Conservation (phyloP, 352 stramenopile species). For the Lagenidium giganteum region DNA sequence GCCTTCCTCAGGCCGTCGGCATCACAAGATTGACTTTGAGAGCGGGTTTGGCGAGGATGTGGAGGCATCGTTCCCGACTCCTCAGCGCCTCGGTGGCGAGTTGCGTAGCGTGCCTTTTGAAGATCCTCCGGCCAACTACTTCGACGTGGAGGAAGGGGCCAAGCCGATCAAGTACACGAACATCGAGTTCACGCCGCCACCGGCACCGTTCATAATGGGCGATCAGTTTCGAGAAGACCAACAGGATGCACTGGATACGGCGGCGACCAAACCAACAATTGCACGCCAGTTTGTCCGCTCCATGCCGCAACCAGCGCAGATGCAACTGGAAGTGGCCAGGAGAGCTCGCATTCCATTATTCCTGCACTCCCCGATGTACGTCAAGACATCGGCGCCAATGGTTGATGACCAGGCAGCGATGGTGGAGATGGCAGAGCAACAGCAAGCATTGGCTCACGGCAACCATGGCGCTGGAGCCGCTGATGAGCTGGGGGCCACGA, state of each 20-base stretch:
- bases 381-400: slow-evolving; percentile 55
- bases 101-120: slow-evolving; percentile 56
- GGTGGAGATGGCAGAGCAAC: too few species aligned
- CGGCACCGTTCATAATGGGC: slow-evolving; percentile 23
- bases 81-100: slow-evolving; percentile 12
- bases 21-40: slow-evolving; percentile 53
- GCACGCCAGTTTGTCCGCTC: slow-evolving; percentile 67
- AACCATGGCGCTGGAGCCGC: neutral
- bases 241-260: too few species aligned
- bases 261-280: slow-evolving; percentile 34
- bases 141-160: slow-evolving; percentile 1
- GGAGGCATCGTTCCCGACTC: slow-evolving; percentile 37
- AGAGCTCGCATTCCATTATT: slow-evolving; percentile 83
- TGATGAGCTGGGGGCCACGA: slow-evolving; percentile 4
- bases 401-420: slow-evolving; percentile 46
- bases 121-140: slow-evolving; percentile 8
- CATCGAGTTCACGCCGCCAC: slow-evolving; percentile 7
- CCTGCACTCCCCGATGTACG: slow-evolving; percentile 84
- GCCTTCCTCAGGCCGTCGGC: slow-evolving; percentile 40
- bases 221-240: neutral
- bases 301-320: slow-evolving; percentile 71
- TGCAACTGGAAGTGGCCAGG: slow-evolving; percentile 80
- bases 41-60: slow-evolving; percentile 48
- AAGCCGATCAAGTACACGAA: slow-evolving; percentile 10
- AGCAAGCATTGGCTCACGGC: neutral